phyloP scores from a whole-genome alignment of 495 filamentous ascomycete species.

The Endocarpon pusillum region DNA sequence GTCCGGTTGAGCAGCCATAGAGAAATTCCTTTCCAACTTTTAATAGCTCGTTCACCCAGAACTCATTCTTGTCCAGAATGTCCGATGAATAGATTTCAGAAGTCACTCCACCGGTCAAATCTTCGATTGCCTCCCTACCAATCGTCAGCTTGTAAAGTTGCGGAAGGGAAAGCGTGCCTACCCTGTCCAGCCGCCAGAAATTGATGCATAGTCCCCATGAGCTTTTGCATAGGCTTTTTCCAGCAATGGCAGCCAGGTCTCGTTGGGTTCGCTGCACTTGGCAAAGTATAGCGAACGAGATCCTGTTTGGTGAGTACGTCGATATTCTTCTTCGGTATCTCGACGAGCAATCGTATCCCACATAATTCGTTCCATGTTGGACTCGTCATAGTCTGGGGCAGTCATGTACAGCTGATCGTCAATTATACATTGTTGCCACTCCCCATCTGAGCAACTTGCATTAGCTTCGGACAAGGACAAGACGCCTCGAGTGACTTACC shows the following conservation, averaged over 20 bases:
- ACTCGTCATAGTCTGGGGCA: slow-evolving; percentile 69
- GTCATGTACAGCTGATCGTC: slow-evolving; percentile 74
- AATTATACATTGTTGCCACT: slow-evolving; percentile 82
- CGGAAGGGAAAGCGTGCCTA: slow-evolving; percentile 10
- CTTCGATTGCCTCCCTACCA: slow-evolving; percentile 68
- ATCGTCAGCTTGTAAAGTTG: slow-evolving; percentile 1
- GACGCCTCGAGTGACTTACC: slow-evolving; percentile 22
- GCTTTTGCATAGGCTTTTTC: slow-evolving; percentile 97
- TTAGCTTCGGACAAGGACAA: neutral
- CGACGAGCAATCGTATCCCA: slow-evolving; percentile 57
- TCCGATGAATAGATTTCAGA: slow-evolving; percentile 63
- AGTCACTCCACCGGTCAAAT: slow-evolving; percentile 83
- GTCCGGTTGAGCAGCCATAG: slow-evolving; percentile 64
- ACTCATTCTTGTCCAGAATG: slow-evolving; percentile 71
- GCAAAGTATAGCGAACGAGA: slow-evolving; percentile 73
- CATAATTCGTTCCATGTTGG: slow-evolving; percentile 41
- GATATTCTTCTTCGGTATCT: slow-evolving; percentile 64
- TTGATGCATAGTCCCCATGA: slow-evolving; percentile 70
- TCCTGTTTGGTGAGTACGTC: slow-evolving; percentile 54
- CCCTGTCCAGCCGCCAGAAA: slow-evolving; percentile 73
- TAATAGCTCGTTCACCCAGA: slow-evolving; percentile 76
- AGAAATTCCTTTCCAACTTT: slow-evolving; percentile 77
- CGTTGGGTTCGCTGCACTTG: slow-evolving; percentile 67
- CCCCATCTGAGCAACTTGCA: slow-evolving; percentile 41
- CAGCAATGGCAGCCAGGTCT: slow-evolving; percentile 86